Evolutionary conservation across 2,329 filamentous ascomycete genomes (phyloP).

Genomic region (Beauveria australis): DNA sequence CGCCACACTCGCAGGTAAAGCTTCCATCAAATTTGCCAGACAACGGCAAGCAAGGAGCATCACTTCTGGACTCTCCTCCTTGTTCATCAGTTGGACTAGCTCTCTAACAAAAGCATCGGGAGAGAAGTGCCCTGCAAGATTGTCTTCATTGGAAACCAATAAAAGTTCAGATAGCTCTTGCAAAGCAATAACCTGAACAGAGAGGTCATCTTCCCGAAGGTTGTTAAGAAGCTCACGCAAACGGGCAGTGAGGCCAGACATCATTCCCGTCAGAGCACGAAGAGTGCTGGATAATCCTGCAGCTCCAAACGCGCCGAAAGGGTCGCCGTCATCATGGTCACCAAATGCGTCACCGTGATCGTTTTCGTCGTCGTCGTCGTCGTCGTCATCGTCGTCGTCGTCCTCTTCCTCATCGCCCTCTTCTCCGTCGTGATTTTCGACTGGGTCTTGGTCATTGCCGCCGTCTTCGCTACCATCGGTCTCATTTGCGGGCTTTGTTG

Average conservation of each 20-base stretch:
- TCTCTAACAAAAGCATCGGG: conserved; percentile 95
- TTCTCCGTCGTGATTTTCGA: neutral
- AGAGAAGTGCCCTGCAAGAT: conserved; percentile 87
- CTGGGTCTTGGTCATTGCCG: neutral
- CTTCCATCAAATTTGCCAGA: conserved; percentile 96
- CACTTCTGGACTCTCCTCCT: conserved; percentile 90
- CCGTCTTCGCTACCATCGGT: conserved; percentile 11
- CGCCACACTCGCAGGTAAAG: conserved; percentile 80
- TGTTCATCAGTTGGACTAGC: conserved; percentile 83
- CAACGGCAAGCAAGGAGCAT: conserved; percentile 96
- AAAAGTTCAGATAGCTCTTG: conserved; percentile 91
- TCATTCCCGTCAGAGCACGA: conserved; percentile 82
- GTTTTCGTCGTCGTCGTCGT: conserved; percentile 28
- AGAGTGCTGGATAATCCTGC: conserved; percentile 71
- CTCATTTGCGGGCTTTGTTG: conserved; percentile 16
- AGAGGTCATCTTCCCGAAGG: conserved; percentile 77
- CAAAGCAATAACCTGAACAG: conserved; percentile 81
- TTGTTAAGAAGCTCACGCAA: conserved; percentile 70
- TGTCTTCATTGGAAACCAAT: conserved; percentile 92
- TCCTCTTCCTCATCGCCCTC: conserved; percentile 24
- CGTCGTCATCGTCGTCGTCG: conserved; percentile 22
- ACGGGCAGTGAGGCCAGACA: conserved; percentile 73
- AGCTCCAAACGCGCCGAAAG: conserved; percentile 60
- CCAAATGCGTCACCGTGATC: conserved; percentile 48
- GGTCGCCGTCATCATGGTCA: conserved; percentile 60